Evolutionary conservation across 257 asterid species (phyloP).

Genomic region (Ehretia macrophylla): DNA sequence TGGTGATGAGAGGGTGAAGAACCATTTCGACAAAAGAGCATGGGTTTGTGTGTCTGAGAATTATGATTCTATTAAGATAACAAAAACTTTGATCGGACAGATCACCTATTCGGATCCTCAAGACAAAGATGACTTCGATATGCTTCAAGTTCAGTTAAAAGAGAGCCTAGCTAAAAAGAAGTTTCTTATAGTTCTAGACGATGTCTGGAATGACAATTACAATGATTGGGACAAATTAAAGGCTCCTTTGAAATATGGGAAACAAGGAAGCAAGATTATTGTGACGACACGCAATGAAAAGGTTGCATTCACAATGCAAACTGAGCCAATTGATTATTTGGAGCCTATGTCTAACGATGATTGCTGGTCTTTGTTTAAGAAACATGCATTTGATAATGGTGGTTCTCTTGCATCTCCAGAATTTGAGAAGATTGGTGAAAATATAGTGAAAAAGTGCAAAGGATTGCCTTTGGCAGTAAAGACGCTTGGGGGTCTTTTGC

Average conservation of each 20-base stretch:
- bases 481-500: conserved; percentile 13
- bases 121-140: too few relatives aligned
- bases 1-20: conserved; percentile 9
- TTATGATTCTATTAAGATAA: neutral
- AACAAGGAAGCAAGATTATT: conserved; percentile 47
- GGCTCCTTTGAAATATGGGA: conserved; percentile 38
- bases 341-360: too few relatives aligned
- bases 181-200: conserved; percentile 53
- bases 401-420: too few relatives aligned
- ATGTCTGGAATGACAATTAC: conserved; percentile 50
- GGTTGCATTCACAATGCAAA: too few relatives aligned
- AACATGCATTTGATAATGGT: too few relatives aligned
- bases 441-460: too few relatives aligned
- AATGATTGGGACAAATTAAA: conserved; percentile 35
- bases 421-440: too few relatives aligned
- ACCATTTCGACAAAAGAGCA: neutral
- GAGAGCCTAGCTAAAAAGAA: conserved; percentile 36
- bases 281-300: too few relatives aligned
- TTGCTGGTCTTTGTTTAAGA: too few relatives aligned
- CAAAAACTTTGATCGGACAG: neutral
- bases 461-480: conserved; percentile 15
- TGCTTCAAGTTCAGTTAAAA: conserved; percentile 42
- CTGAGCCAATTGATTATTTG: too few relatives aligned
- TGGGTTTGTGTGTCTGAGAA: conserved; percentile 4
- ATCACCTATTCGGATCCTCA: neutral